A percentile compares a stretch with the other conserved stretches of the same genome.
These are phyloP conservation scores for Schizophyllum amplum DNA, from an alignment of 1,284 basidiomycete genomes.

Conservation along the genomic window DNA sequence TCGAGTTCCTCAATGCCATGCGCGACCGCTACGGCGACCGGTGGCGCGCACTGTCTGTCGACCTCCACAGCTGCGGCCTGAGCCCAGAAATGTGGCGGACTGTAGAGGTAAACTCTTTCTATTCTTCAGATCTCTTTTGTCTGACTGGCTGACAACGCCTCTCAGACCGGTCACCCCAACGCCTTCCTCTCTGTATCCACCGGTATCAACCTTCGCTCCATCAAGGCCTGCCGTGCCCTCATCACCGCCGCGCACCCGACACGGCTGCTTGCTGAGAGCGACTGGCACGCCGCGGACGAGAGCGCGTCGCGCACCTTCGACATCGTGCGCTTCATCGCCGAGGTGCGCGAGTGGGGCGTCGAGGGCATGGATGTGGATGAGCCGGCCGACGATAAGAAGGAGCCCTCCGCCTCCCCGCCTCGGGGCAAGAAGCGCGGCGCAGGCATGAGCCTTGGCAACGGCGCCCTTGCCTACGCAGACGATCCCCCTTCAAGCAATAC, in stretches of 20 bases:
- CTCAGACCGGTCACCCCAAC: slow-evolving; percentile 58
- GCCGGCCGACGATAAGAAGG: no score
- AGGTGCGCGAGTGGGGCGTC: slow-evolving; percentile 56
- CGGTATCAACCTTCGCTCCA: slow-evolving; percentile 67
- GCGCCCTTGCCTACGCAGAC: no score
- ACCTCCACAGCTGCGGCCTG: slow-evolving; percentile 73
- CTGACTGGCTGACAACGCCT: no score
- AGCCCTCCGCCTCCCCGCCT: no score
- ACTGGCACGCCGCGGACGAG: slow-evolving; percentile 50
- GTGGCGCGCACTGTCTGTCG: slow-evolving; percentile 60
- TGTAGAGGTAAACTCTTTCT: slow-evolving; percentile 65
- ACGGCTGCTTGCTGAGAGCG: slow-evolving; percentile 72
- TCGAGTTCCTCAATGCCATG: slow-evolving; percentile 52
- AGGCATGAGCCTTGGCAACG: no score
- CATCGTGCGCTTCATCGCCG: slow-evolving; percentile 55
- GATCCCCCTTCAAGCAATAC: no score
- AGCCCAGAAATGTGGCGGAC: slow-evolving; percentile 59
- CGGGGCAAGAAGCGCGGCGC: no score
- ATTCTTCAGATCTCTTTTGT: no score
- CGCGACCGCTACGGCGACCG: slow-evolving; percentile 36
- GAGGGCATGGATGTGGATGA: slow-evolving; percentile 25
- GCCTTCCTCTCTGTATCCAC: slow-evolving; percentile 74
- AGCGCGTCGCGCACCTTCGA: slow-evolving; percentile 58
- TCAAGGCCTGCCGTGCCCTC: slow-evolving; percentile 29
- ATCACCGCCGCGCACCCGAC: slow-evolving; percentile 49